Evolutionary conservation across 2,329 filamentous ascomycete genomes (phyloP), one percentile per base, ranked within the genome.

Genomic region (Epichloe sibirici): DNA sequence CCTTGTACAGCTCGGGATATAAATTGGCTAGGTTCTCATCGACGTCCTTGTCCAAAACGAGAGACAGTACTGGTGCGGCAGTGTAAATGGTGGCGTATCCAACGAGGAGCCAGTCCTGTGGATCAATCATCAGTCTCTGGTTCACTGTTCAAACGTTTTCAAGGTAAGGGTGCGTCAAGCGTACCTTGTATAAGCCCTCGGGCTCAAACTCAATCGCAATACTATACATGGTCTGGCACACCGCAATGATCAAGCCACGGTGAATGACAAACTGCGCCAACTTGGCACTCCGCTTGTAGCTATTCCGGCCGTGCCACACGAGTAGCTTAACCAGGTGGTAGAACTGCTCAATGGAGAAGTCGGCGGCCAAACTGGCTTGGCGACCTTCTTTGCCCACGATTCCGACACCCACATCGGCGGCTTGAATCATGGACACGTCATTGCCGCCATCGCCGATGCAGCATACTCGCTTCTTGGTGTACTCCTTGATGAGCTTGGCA

Each of bases 341-440:
- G 69, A 98, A 98, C 62, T 96, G 90, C 55, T 90, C 88, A 60
- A 98, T 95, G 54, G 86, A 93, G 69, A 98, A 98, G 67, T 98
- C 93, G 11, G 93, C 94, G 0, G 94, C 94, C 46, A 98, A 77
- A 63, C 86, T 93, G 38, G 93, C 93, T 72, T 98, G 93, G 23
- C 88, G 83, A 37, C 93, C 93, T 73, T 98, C 93, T 73, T 98
- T 98, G 55, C 93, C 93, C 1, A 97, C 93, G 56, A 98, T 98
- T 56, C 93, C 93, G 28, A 98, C 91, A 55, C 94, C 94, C 0
- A 98, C 90, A 63, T 98, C 93, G 1, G 94, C 93, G 7, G 93
- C 91, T 73, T 97, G 93, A 60, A 98, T 98, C 93, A 98, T 98
- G 59, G 86, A 91, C 5, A 98, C 93, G 66, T 98, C 94, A 69